These are phyloP conservation scores for Scorias spongiosa DNA, from an alignment of 2,329 filamentous ascomycete genomes.

Conservation along the genomic window DNA sequence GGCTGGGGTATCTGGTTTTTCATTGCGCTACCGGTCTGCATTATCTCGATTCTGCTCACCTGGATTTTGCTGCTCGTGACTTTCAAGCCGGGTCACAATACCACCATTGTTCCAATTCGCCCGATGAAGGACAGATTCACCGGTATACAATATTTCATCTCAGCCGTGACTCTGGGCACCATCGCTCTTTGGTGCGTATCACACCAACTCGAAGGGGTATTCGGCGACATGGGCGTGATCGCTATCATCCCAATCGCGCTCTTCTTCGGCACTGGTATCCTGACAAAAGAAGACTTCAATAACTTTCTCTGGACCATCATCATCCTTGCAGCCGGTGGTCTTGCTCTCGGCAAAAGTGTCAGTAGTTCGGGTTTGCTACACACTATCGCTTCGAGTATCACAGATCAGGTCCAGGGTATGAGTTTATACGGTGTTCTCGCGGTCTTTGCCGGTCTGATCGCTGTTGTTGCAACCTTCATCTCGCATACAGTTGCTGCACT, in stretches of 20 bases:
- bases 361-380: slow-evolving; percentile 84
- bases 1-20: slow-evolving; percentile 98
- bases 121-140: slow-evolving; percentile 79
- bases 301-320: slow-evolving; percentile 99
- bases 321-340: slow-evolving; percentile 84
- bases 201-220: slow-evolving; percentile 72
- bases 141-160: slow-evolving; percentile 86
- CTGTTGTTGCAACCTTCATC: slow-evolving; percentile 94
- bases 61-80: slow-evolving; percentile 75
- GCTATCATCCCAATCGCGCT: slow-evolving; percentile 90
- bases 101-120: slow-evolving; percentile 80
- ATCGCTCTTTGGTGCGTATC: slow-evolving; percentile 86
- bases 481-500: slow-evolving; percentile 91
- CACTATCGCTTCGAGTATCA: slow-evolving; percentile 69
- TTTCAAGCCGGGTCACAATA: slow-evolving; percentile 73
- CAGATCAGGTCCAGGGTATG: slow-evolving; percentile 55
- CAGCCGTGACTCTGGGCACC: slow-evolving; percentile 63
- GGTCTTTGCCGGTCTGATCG: slow-evolving; percentile 68
- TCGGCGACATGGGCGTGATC: slow-evolving; percentile 97
- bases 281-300: slow-evolving; percentile 98
- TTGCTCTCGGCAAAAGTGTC: slow-evolving; percentile 86
- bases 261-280: slow-evolving; percentile 90
- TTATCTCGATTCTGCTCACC: slow-evolving; percentile 74
- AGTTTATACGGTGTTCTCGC: slow-evolving; percentile 75
- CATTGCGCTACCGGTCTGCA: slow-evolving; percentile 79